A percentile compares a stretch with the other conserved stretches of the same genome.
Evolutionary conservation across 208 protist genomes (phyloP).

Genomic region (Zelonia costaricensis): DNA sequence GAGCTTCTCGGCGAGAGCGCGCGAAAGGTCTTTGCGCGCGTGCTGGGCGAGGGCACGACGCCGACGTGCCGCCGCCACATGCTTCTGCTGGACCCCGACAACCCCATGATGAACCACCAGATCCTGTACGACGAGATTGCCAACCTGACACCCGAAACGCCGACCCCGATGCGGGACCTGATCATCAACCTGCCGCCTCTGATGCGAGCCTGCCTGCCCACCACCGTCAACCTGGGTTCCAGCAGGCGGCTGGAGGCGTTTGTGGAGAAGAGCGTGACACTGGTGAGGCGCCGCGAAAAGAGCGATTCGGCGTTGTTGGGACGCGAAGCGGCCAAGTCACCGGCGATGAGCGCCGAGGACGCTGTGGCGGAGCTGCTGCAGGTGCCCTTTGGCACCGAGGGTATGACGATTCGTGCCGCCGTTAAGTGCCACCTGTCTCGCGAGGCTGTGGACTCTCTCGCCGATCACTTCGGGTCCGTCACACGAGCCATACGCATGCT

Average conservation of each 20-base stretch:
- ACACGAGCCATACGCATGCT: constrained; percentile 43
- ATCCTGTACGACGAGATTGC: constrained; percentile 79
- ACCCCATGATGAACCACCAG: constrained; percentile 67
- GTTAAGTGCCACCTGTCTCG: constrained; percentile 41
- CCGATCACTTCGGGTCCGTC: constrained; percentile 61
- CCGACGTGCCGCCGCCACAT: constrained; percentile 70
- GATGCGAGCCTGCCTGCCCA: constrained; percentile 60
- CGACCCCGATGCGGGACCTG: constrained; percentile 33
- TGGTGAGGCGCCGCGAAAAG: neutral
- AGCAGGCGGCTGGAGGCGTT: constrained; percentile 36
- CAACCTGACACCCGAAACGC: constrained; percentile 49
- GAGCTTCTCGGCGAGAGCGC: constrained; percentile 52
- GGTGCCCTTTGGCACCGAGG: constrained; percentile 45
- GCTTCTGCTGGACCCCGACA: constrained; percentile 80
- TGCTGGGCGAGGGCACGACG: constrained; percentile 55
- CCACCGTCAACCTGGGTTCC: constrained; percentile 41
- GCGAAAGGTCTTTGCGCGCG: constrained; percentile 35
- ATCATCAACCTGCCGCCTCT: constrained; percentile 62
- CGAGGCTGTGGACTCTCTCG: constrained; percentile 36
- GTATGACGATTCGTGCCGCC: constrained; percentile 55
- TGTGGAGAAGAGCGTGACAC: constrained; percentile 20
- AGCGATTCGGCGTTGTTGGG: neutral
- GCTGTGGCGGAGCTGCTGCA: constrained; percentile 68
- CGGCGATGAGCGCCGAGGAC: constrained; percentile 62
- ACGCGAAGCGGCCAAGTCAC: too few species aligned